Percentiles rank a stretch among this genome's conserved stretches.
Evolutionary conservation across 257 asterid species (phyloP).

Genomic region (Solanum chmielewskii): DNA sequence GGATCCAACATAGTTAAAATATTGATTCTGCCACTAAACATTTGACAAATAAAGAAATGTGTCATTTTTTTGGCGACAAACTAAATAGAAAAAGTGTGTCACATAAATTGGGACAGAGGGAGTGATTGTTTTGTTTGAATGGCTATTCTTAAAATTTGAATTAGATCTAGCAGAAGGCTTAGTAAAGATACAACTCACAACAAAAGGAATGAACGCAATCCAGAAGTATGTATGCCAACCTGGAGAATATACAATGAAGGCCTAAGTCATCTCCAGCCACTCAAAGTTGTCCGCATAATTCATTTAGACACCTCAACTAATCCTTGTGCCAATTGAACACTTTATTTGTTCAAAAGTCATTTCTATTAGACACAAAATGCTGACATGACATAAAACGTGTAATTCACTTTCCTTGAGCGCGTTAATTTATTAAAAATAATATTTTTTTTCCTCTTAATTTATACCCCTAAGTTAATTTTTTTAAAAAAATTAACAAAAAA

Average conservation of each 20-base stretch:
- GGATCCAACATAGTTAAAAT: background rate
- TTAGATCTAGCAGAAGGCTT: background rate
- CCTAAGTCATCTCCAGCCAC: too few species aligned
- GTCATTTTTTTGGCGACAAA: background rate
- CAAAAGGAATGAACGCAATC: slow-evolving; percentile 81
- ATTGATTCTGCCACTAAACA: background rate
- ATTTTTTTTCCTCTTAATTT: too few species aligned
- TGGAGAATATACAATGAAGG: slow-evolving; percentile 17
- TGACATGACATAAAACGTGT: too few species aligned
- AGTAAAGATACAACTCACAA: slow-evolving; percentile 37
- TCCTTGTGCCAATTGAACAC: too few species aligned
- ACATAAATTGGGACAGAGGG: background rate
- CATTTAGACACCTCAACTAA: too few species aligned
- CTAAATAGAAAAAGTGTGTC: background rate
- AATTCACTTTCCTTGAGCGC: too few species aligned
- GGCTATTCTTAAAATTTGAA: background rate
- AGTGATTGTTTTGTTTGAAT: background rate
- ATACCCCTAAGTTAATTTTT: too few species aligned
- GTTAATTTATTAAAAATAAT: too few species aligned
- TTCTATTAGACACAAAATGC: too few species aligned
- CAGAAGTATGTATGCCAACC: slow-evolving; percentile 98
- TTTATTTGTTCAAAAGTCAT: too few species aligned
- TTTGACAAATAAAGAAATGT: background rate
- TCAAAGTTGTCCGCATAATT: too few species aligned
- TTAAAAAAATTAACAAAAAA: too few species aligned